Evolutionary conservation across 192 early-diverging fungal species (phyloP), one percentile per base, ranked within the genome.

Genomic region (Coemansia sp.): DNA sequence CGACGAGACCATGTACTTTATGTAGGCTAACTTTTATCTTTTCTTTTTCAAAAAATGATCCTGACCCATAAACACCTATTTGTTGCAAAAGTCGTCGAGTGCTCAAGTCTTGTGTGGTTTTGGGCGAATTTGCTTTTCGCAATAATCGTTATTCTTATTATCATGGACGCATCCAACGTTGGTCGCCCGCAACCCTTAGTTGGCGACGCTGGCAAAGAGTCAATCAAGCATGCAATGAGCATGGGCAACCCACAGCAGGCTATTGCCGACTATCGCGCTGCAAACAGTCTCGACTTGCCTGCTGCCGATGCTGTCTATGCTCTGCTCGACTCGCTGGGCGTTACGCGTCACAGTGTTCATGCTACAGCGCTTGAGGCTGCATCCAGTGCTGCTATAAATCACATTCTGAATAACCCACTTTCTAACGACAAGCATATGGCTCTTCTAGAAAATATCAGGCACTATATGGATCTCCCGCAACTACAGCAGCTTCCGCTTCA

Each of bases 141-240:
- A 29, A 29, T 4, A 6, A 29, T 6, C 27, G 27, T 29, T 29
- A 29, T 29, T 29, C 4, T 29, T 6, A 29, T 29, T 29, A 29
- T 5, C 4, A 29, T 29, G 27, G 27, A 29, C 27, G 27, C 27
- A 29, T 29, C 27, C 5, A 29, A 29, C 2, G 27, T 29, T 5
- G 27, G 27, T 29, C 27, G 4, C 27, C 27, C 27, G 27, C 68
- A 64, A 19, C 35, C 56, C 49, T 25, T 68, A 54, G 62, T 69
- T 1, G 66, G 66, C 37, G 35, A 39, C 49, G 54, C 59, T 17
- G 75, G 75, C 31, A 61, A 64, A 54, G 75, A 77, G 22, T 51
- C 35, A 12, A 72, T 77, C 25, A 77, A 72, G 62, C 75, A 67
- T 39, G 45, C 69, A 62, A 69, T 77, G 75, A 72, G 75, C 59